These are phyloP conservation scores for Gelatoporia subvermispora DNA, from an alignment of 768 basidiomycete genomes.

Conservation along the genomic window DNA sequence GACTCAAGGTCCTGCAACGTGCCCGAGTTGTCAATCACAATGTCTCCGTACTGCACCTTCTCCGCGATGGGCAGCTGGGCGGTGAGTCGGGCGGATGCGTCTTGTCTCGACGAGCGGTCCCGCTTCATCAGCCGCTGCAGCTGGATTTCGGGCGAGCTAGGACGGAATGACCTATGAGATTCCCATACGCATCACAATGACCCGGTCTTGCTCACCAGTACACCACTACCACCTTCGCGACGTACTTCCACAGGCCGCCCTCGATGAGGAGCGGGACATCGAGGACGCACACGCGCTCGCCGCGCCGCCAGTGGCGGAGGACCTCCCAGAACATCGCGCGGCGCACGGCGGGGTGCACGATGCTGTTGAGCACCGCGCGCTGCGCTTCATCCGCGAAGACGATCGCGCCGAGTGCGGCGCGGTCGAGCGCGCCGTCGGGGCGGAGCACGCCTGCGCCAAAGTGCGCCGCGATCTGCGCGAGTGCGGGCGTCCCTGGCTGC, in stretches of 20 bases:
- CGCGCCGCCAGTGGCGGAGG: conserved; percentile 66
- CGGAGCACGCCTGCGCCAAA: conserved; percentile 73
- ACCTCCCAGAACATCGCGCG: conserved; percentile 70
- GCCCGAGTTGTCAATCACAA: conserved; percentile 88
- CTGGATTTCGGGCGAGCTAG: conserved; percentile 78
- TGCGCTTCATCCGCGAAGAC: conserved; percentile 77
- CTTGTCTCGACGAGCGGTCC: conserved; percentile 58
- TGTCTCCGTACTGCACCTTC: conserved; percentile 82
- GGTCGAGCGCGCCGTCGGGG: conserved; percentile 68
- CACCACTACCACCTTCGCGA: conserved; percentile 82
- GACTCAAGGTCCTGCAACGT: conserved; percentile 57
- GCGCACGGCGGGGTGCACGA: conserved; percentile 90
- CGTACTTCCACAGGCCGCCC: conserved; percentile 76
- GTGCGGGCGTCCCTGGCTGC: conserved; percentile 73
- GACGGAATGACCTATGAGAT: neutral
- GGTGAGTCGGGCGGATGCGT: conserved; percentile 68
- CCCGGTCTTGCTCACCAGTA: conserved; percentile 63
- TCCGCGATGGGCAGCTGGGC: conserved; percentile 77
- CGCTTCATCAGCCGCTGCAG: conserved; percentile 77
- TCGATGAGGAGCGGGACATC: conserved; percentile 94
- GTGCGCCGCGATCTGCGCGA: conserved; percentile 55
- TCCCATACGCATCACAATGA: neutral
- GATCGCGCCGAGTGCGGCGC: conserved; percentile 77
- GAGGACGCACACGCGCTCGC: conserved; percentile 74
- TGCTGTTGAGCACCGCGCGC: conserved; percentile 70